Base-by-base conservation (phyloP, 2,329 filamentous ascomycete genomes). In the Arthrinium puccinioides region DNA sequence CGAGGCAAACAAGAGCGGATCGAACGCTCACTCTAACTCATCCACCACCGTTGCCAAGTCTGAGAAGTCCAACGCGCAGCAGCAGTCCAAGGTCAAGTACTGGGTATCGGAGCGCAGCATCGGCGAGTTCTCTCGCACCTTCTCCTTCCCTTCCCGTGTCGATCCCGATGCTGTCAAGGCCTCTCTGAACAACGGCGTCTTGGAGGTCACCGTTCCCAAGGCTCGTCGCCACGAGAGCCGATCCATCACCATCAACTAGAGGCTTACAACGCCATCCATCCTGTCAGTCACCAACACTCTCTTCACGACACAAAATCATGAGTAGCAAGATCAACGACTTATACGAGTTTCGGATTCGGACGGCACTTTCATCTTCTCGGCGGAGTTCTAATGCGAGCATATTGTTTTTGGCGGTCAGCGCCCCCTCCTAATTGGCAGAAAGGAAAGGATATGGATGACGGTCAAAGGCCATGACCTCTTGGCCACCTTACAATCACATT, bases 21-120 rank as follows among this genome's bases (percentile, higher is more conserved):
- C 27, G 24, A 8, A 19, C 15, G 42, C 45, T 15, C 44, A 48
- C 34, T 33, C 50, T 11, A 49, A 49, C 2, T 44, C 53, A 1
- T 48, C 46, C 30, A 47, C 46, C 19, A 51, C 55, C 21, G 56
- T 54, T 35, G 51, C 56, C 37, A 56, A 66, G 19, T 47, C 60
- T 26, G 46, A 53, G 34, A 64, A 64, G 53, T 42, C 39, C n/a
- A 36, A 49, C 32, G 42, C 47, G 29, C 36, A 42, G 25, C 40
- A 43, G 39, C 48, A 37, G 35, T 53, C 56, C 41, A 57, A 61
- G 44, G 47, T 66, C 49, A 81, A 77, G 61, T 89, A 80, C 70
- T 90, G 84, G 85, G 65, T 80, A 44, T 67, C 69, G 24, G 80
- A 85, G 63, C 77, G 79, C 49, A 73, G 69, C 42, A 63, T 81